Evolutionary conservation across 768 basidiomycete species (phyloP).

Genomic region (Naganishia onofrii): DNA sequence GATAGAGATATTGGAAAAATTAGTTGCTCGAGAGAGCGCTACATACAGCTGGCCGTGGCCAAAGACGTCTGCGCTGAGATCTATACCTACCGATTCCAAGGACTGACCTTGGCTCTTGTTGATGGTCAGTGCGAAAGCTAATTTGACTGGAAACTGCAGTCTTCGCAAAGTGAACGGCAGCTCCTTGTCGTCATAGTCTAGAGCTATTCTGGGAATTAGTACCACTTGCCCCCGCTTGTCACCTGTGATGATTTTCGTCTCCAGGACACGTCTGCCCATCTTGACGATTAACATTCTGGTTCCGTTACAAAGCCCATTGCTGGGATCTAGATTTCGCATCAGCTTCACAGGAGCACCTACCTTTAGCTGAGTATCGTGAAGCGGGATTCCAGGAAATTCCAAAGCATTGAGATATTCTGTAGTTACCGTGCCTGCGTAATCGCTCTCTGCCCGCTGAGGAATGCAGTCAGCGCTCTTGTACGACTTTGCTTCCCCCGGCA

Average conservation of each 20-base stretch:
- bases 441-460: slow-evolving; percentile 4
- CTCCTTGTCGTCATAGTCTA: slow-evolving; percentile 32
- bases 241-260: slow-evolving; percentile 53
- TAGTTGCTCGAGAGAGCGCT: slow-evolving; percentile 54
- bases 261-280: slow-evolving; percentile 52
- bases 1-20: slow-evolving; percentile 44
- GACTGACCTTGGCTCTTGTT: slow-evolving; percentile 60
- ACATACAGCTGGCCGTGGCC: slow-evolving; percentile 58
- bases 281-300: slow-evolving; percentile 44
- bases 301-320: slow-evolving; percentile 55
- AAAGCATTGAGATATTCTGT: slow-evolving; percentile 55
- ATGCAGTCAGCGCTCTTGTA: slow-evolving; percentile 10
- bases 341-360: slow-evolving; percentile 53
- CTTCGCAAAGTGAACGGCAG: slow-evolving; percentile 44
- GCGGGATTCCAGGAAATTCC: slow-evolving; percentile 54
- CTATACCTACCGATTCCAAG: slow-evolving; percentile 55
- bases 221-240: slow-evolving; percentile 50
- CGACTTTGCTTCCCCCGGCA: neutral
- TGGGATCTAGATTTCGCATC: slow-evolving; percentile 56
- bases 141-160: slow-evolving; percentile 55
- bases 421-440: neutral
- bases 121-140: slow-evolving; percentile 58
- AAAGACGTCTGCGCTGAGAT: slow-evolving; percentile 54
- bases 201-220: slow-evolving; percentile 55
- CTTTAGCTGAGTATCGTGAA: slow-evolving; percentile 49